Base-by-base conservation (phyloP, 1,284 basidiomycete genomes). In the Puccinia novopanici region DNA sequence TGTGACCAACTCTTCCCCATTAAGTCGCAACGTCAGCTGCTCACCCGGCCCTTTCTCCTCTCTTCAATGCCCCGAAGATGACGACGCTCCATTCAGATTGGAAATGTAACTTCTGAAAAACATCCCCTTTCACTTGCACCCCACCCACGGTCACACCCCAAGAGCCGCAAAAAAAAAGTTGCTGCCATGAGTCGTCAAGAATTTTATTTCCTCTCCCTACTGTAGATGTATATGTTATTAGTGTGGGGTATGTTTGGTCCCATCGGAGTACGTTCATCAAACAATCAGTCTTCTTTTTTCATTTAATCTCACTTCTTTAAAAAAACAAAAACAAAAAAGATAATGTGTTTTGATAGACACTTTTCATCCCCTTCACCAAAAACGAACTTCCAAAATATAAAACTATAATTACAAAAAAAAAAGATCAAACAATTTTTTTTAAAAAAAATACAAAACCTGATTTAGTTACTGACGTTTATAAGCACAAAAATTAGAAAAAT, bases 81-180 rank as follows among this genome's bases (percentile, higher is more conserved):
- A 79, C 59, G 77, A 79, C 27, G 42, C 77, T 48, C 77, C 77
- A 4, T 79, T 79, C 54, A 48, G 68, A 72, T 72, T 79, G 15
- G 77, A 79, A 61, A 79, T 79, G 67, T 79, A 24, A 72, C 4
- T 15, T 22, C n/a, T n/a, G n/a, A 50, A 50, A 15, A 50, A 50
- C 37, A 40, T 24, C 24, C 24, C 24, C 12, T 40, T n/a, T 22
- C 55, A 22, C 55, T 59, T 59, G 8, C 27, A 6, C 12, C 24
- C 59, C 59, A 27, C 59, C 45, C 45, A 45, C n/a, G n/a, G n/a
- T n/a, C n/a, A n/a, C n/a, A n/a, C n/a, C n/a, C n/a, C n/a, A n/a
- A n/a, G n/a, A n/a, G n/a, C n/a, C n/a, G n/a, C n/a, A 45, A 45
- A 6, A 6, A 15, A 45, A 45, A 15, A 45, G 15, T 15, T 45